Conservation (phyloP, 2,329 filamentous ascomycete species). For the Cadophora gregata region DNA sequence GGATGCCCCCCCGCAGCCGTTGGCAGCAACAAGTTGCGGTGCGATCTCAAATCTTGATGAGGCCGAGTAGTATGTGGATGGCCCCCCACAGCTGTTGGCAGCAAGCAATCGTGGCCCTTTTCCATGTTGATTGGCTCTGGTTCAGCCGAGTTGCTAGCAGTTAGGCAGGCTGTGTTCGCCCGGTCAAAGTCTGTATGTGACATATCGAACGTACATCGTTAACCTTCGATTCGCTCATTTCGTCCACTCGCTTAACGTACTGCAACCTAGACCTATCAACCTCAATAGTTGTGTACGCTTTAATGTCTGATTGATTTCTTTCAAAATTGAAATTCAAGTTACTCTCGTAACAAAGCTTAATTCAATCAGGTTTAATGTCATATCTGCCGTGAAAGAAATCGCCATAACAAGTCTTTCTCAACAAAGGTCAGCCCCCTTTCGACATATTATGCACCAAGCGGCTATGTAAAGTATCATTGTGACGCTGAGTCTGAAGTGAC, state of each 20-base stretch:
- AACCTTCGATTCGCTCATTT: conserved; percentile 12
- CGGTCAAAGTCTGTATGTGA: conserved; percentile 13
- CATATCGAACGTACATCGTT: conserved; percentile 13
- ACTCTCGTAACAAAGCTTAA: conserved; percentile 16
- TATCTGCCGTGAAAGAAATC: conserved; percentile 15
- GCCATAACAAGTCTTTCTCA: conserved; percentile 11
- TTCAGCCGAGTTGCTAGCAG: conserved; percentile 5
- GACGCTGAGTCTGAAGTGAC: conserved; percentile 4
- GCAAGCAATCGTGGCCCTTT: conserved; percentile 7
- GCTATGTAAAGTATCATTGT: conserved; percentile 13
- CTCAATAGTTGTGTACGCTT: conserved; percentile 15
- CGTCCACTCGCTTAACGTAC: conserved; percentile 11
- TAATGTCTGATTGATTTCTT: conserved; percentile 14
- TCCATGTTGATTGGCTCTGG: conserved; percentile 13
- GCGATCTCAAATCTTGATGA: conserved; percentile 13
- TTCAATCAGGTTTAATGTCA: conserved; percentile 8
- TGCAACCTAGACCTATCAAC: conserved; percentile 14
- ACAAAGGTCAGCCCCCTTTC: conserved; percentile 9
- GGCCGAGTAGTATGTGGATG: conserved; percentile 13
- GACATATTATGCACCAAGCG: conserved; percentile 16
- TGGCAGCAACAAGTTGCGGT: conserved; percentile 8
- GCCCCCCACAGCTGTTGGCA: conserved; percentile 15
- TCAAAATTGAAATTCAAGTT: conserved; percentile 15
- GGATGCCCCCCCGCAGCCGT: conserved; percentile 11
- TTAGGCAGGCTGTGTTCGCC: conserved; percentile 14